Conservation (phyloP, 2,329 filamentous ascomycete species). For the Diaporthe sp. region DNA sequence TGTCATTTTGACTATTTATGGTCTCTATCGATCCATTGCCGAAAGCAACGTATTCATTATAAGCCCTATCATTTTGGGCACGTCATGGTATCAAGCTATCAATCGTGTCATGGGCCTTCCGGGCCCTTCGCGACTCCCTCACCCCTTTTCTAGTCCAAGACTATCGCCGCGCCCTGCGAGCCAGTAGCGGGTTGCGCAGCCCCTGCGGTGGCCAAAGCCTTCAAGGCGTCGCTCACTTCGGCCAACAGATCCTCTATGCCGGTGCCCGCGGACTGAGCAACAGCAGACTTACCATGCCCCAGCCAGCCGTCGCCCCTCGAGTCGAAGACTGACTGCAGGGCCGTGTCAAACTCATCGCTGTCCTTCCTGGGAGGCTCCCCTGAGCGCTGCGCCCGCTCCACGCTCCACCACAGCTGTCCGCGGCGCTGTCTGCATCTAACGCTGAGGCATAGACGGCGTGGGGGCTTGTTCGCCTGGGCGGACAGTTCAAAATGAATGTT, state of each 20-base stretch:
- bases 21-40: not conserved
- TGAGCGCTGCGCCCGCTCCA: constrained; percentile 49
- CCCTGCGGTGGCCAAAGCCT: constrained; percentile 42
- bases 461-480: constrained; percentile 36
- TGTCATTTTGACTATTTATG: constrained; percentile 10
- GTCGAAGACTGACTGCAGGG: constrained; percentile 58
- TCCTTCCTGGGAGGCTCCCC: constrained; percentile 39
- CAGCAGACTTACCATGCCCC: constrained; percentile 56
- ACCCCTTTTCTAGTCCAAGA: constrained; percentile 28
- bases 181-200: constrained; percentile 7
- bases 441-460: constrained; percentile 59
- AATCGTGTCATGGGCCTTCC: constrained; percentile 4
- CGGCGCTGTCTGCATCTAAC: constrained; percentile 61
- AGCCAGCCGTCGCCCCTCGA: constrained; percentile 56
- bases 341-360: constrained; percentile 49
- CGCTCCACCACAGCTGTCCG: constrained; percentile 62
- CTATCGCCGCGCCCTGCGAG: constrained; percentile 31
- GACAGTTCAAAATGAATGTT: constrained; percentile 63
- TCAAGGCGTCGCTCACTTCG: constrained; percentile 59
- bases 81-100: constrained; percentile 35
- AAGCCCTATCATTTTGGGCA: constrained; percentile 4
- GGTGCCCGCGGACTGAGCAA: constrained; percentile 53
- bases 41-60: constrained; percentile 32
- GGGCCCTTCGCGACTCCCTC: not conserved
- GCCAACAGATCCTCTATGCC: constrained; percentile 58